phyloP scores from a whole-genome alignment of 2,329 filamentous ascomycete species.

The Cladosporium cucumerinum region DNA sequence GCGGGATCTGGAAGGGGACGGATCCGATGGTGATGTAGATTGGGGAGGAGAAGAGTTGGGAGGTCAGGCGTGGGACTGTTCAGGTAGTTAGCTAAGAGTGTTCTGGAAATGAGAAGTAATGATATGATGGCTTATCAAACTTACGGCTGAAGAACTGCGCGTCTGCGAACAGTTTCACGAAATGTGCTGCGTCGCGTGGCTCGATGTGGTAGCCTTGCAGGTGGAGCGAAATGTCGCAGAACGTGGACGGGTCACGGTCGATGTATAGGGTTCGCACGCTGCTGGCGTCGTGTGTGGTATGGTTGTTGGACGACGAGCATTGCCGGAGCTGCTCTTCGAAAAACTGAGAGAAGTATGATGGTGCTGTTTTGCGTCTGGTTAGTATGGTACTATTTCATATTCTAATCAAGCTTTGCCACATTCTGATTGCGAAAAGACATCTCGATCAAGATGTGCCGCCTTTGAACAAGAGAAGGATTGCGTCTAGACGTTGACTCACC shows the following conservation, averaged over 20 bases:
- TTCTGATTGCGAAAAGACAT: neutral
- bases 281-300: constrained; percentile 39
- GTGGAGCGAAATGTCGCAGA: constrained; percentile 84
- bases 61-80: constrained; percentile 79
- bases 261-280: constrained; percentile 83
- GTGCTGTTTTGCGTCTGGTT: constrained; percentile 51
- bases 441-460: neutral
- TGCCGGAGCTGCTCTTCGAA: constrained; percentile 76
- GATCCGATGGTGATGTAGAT: constrained; percentile 91
- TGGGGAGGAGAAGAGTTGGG: constrained; percentile 84
- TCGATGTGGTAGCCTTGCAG: constrained; percentile 87
- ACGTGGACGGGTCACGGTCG: constrained; percentile 85
- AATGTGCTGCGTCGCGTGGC: constrained; percentile 78
- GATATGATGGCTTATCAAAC: constrained; percentile 29
- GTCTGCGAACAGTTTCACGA: constrained; percentile 88
- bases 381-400: neutral
- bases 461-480: neutral
- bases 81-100: neutral
- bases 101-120: neutral
- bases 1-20: constrained; percentile 82
- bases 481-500: constrained; percentile 48
- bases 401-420: neutral
- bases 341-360: constrained; percentile 94
- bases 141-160: constrained; percentile 87
- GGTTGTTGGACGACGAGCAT: constrained; percentile 44